Evolutionary conservation across 495 filamentous ascomycete species (phyloP).

Genomic region (Hypoxylon crocopeplum): DNA sequence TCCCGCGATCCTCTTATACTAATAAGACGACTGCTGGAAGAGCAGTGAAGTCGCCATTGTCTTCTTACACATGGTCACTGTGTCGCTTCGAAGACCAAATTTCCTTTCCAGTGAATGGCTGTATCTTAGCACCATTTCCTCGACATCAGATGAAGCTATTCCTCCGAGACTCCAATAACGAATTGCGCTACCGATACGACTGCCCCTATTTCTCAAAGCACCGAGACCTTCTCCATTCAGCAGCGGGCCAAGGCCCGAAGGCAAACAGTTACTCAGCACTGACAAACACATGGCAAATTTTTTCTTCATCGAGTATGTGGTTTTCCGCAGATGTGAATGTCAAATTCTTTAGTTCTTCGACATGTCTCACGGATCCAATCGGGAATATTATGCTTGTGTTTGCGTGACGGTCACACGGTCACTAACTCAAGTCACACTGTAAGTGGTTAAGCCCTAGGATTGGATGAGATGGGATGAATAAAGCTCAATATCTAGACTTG

Average conservation of each 20-base stretch:
- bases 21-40: neutral
- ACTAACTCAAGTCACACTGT: constrained; percentile 1
- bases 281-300: too few relatives aligned
- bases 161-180: neutral
- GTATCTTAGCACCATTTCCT: neutral
- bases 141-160: constrained; percentile 3
- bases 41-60: neutral
- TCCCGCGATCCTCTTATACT: too few relatives aligned
- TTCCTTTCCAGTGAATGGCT: neutral
- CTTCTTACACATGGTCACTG: neutral
- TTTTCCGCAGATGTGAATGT: neutral
- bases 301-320: neutral
- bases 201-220: neutral
- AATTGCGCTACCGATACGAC: neutral
- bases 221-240: constrained; percentile 6
- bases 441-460: neutral
- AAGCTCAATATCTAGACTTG: neutral
- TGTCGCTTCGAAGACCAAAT: neutral
- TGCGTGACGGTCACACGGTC: constrained; percentile 13
- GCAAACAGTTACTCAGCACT: too few relatives aligned
- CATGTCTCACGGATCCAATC: constrained; percentile 30
- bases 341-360: constrained; percentile 4
- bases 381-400: constrained; percentile 18
- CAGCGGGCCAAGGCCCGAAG: neutral
- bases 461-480: neutral